These are phyloP conservation scores for Auricularia cornea DNA, from an alignment of 768 basidiomycete genomes.

Conservation along the genomic window DNA sequence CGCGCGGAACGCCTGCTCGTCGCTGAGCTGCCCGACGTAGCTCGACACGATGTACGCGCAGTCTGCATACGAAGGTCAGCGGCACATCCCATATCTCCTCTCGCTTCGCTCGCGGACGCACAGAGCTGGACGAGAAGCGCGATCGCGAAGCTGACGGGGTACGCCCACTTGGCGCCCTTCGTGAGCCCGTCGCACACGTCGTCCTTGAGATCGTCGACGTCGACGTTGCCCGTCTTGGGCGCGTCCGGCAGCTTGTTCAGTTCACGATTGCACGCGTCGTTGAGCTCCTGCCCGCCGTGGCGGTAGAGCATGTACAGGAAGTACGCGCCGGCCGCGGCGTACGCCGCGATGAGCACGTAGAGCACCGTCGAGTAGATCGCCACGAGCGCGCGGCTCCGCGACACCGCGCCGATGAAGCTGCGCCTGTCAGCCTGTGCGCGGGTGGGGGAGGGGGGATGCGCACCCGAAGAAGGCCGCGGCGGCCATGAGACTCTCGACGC, in stretches of 20 bases:
- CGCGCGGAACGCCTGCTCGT: constrained; percentile 28
- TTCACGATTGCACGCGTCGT: constrained; percentile 37
- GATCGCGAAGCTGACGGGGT: constrained; percentile 12
- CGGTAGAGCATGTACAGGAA: constrained; percentile 43
- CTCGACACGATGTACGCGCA: constrained; percentile 43
- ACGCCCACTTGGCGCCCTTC: constrained; percentile 5
- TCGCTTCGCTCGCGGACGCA: too few species aligned
- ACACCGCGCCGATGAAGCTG: constrained; percentile 56
- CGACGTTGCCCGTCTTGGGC: constrained; percentile 34
- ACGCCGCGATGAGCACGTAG: constrained; percentile 50
- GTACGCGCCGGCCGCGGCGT: constrained; percentile 43
- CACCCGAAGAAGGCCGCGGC: constrained; percentile 51
- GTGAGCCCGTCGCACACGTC: constrained; percentile 32
- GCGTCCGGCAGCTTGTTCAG: constrained; percentile 28
- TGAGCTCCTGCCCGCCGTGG: constrained; percentile 34
- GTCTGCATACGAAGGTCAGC: constrained; percentile 25
- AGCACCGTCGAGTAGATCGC: constrained; percentile 48
- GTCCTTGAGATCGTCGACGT: constrained; percentile 19
- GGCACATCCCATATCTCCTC: too few species aligned
- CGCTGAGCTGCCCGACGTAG: constrained; percentile 46
- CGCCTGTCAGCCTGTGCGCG: neutral
- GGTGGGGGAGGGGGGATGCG: constrained; percentile 10
- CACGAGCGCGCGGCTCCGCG: constrained; percentile 53
- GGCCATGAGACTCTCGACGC: constrained; percentile 48
- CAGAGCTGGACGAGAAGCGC: constrained; percentile 50